Evolutionary conservation across 495 filamentous ascomycete genomes (phyloP).

Genomic region (Aspergillus olivimuriae): DNA sequence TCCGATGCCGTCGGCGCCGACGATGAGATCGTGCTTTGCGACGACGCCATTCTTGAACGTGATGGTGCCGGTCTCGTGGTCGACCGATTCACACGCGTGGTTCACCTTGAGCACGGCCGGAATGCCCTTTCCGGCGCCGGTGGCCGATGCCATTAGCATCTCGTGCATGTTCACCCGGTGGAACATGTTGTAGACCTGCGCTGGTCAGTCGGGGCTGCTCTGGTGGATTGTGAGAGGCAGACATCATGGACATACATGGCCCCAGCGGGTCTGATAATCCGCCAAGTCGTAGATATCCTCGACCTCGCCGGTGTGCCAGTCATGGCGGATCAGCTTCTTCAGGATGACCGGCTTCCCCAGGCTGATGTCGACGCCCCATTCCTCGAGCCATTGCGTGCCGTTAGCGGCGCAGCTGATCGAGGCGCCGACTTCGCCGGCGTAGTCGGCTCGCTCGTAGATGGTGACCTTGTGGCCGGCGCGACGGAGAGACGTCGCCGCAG

Average conservation of each 20-base stretch:
- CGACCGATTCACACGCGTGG: constrained; percentile 33
- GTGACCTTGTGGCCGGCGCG: constrained; percentile 60
- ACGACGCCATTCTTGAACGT: constrained; percentile 29
- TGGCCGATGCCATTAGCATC: constrained; percentile 46
- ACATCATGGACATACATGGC: constrained; percentile 18
- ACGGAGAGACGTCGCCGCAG: constrained; percentile 54
- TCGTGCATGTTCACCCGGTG: constrained; percentile 50
- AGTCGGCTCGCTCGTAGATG: constrained; percentile 38
- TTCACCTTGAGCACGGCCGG: constrained; percentile 39
- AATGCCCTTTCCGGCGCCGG: constrained; percentile 33
- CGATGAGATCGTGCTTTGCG: constrained; percentile 31
- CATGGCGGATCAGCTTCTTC: constrained; percentile 41
- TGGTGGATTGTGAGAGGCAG: constrained; percentile 1
- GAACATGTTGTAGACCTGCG: constrained; percentile 46
- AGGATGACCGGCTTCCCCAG: constrained; percentile 44
- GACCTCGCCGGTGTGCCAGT: constrained; percentile 42
- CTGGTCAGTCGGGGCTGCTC: not conserved
- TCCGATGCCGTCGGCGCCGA: constrained; percentile 42
- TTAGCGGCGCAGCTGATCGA: constrained; percentile 41
- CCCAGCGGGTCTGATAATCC: constrained; percentile 40
- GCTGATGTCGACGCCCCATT: constrained; percentile 36
- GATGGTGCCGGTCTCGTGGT: constrained; percentile 29
- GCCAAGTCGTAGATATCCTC: constrained; percentile 39
- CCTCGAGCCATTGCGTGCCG: constrained; percentile 39
- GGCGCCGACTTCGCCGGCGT: constrained; percentile 37